A percentile compares a stretch with the other conserved stretches of the same genome.
These are phyloP conservation scores for Allantophomopsis lycopodina DNA, from an alignment of 2,329 filamentous ascomycete genomes.

Conservation along the genomic window DNA sequence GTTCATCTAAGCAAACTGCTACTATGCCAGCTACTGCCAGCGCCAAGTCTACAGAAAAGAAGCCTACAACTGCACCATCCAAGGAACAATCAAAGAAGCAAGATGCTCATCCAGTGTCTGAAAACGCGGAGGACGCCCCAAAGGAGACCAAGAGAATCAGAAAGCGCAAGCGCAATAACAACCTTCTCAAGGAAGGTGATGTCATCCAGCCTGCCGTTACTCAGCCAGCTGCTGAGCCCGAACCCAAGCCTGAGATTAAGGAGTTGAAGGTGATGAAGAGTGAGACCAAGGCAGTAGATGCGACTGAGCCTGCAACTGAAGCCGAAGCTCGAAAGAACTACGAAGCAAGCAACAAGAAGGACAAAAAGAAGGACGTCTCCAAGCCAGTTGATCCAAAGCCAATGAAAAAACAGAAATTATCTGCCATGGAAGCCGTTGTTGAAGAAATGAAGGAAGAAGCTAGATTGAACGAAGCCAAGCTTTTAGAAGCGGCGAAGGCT, in stretches of 20 bases:
- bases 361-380: background rate
- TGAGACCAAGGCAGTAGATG: too few species aligned
- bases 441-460: background rate
- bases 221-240: too few species aligned
- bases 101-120: background rate
- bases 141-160: background rate
- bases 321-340: background rate
- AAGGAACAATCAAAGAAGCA: background rate
- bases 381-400: background rate
- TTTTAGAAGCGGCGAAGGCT: too few species aligned
- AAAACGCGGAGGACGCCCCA: background rate
- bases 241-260: too few species aligned
- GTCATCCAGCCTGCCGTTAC: background rate
- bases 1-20: background rate
- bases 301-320: background rate
- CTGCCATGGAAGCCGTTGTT: background rate
- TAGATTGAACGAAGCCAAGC: background rate
- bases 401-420: background rate
- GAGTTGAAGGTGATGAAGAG: too few species aligned
- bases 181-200: background rate
- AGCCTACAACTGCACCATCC: background rate
- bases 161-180: background rate
- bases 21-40: background rate
- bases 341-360: background rate
- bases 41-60: background rate